Conservation (phyloP, 75 land plant genomes). For the Cryptomeria japonica region DNA sequence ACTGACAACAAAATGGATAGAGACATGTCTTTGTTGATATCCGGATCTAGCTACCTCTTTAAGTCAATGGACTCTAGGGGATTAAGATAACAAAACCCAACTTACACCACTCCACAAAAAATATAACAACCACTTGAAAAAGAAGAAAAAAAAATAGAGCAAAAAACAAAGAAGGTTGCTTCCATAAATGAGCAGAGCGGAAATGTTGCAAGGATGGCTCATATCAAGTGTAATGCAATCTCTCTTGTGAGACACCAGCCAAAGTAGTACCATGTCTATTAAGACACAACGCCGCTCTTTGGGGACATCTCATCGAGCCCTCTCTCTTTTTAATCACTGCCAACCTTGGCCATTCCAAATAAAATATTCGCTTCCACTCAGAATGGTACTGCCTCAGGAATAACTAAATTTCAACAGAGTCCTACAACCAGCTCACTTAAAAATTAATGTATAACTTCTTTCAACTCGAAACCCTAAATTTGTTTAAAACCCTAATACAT, state of each 20-base stretch:
- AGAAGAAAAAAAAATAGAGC: no score
- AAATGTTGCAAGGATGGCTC: background rate
- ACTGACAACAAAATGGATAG: background rate
- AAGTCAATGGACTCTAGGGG: background rate
- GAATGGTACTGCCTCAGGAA: background rate
- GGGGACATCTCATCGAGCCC: slow-evolving; percentile 5
- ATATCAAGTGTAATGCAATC: background rate
- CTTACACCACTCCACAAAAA: background rate
- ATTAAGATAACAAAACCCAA: background rate
- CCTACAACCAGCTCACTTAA: background rate
- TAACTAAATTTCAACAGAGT: background rate
- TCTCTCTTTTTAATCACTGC: slow-evolving; percentile 5
- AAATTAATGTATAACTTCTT: background rate
- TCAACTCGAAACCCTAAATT: background rate
- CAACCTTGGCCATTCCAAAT: background rate
- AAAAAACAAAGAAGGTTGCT: background rate
- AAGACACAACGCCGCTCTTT: background rate
- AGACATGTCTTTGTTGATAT: background rate
- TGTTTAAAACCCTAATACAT: background rate
- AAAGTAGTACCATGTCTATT: background rate
- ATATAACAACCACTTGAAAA: background rate
- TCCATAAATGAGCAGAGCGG: background rate
- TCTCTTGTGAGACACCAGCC: background rate
- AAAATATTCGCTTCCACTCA: background rate
- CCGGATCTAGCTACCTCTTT: background rate